Conservation (phyloP, 768 basidiomycete genomes). For the Boletus rubroflammeus region DNA sequence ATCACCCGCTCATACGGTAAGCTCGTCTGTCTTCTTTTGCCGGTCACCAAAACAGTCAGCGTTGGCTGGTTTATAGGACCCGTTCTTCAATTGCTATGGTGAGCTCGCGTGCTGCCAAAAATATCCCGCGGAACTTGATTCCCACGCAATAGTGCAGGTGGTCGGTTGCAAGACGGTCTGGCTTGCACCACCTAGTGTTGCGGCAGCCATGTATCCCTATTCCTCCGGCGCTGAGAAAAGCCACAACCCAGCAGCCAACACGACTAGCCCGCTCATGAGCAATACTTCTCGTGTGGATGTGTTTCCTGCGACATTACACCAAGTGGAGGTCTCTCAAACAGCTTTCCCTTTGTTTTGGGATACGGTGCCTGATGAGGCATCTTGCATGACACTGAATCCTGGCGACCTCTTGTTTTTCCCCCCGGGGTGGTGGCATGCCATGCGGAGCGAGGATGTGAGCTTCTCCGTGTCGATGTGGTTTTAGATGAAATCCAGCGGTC, state of each 20-base stretch:
- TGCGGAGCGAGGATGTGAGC: conserved; percentile 78
- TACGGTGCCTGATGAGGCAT: conserved; percentile 56
- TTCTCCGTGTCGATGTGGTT: conserved; percentile 94
- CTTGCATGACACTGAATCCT: conserved; percentile 60
- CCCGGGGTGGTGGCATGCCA: conserved; percentile 92
- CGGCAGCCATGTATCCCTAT: conserved; percentile 59
- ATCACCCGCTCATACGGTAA: conserved; percentile 84
- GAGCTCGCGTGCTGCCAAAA: conserved; percentile 15
- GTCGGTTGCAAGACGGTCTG: conserved; percentile 88
- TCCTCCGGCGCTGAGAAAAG: conserved; percentile 11
- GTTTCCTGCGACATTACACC: conserved; percentile 39
- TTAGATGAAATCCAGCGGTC: conserved; percentile 38
- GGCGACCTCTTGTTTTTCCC: conserved; percentile 91
- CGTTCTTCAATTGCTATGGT: conserved; percentile 92
- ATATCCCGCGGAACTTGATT: conserved; percentile 3
- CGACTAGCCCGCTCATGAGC: conserved; percentile 47
- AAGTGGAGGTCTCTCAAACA: conserved; percentile 18
- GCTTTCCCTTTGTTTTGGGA: conserved; percentile 52
- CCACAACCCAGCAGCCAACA: conserved; percentile 39
- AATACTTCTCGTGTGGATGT: conserved; percentile 88
- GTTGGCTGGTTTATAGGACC: conserved; percentile 57
- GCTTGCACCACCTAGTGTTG: conserved; percentile 71
- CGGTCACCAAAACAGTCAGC: not conserved
- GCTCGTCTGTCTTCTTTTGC: conserved; percentile 35
- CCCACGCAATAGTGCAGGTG: conserved; percentile 63